A percentile compares a stretch with the other conserved stretches of the same genome.
Conservation (phyloP, 2,329 filamentous ascomycete species). For the Trichoderma sp. region DNA sequence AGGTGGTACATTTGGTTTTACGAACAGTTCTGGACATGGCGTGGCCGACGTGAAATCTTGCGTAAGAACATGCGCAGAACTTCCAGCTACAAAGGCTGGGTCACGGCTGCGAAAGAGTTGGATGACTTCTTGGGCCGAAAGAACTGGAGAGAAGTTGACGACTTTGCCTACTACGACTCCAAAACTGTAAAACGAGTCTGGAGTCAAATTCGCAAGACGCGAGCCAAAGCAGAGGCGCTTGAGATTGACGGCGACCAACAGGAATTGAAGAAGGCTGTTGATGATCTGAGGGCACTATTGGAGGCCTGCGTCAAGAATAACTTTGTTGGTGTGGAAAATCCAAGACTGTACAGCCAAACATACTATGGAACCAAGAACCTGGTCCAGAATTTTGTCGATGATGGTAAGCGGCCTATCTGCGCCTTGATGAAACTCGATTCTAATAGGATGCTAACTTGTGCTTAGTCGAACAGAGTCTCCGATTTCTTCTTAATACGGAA, state of each 20-base stretch:
- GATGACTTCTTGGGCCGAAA: constrained; percentile 80
- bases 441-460: neutral
- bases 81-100: constrained; percentile 79
- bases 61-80: constrained; percentile 69
- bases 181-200: constrained; percentile 76
- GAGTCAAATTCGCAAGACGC: constrained; percentile 67
- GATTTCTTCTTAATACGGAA: constrained; percentile 65
- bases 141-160: constrained; percentile 73
- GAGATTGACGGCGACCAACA: constrained; percentile 39
- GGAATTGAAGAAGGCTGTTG: constrained; percentile 53
- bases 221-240: constrained; percentile 57
- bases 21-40: constrained; percentile 88
- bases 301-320: constrained; percentile 97
- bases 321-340: constrained; percentile 92
- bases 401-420: constrained; percentile 48
- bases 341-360: constrained; percentile 91
- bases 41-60: constrained; percentile 70
- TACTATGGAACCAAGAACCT: constrained; percentile 97
- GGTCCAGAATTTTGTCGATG: constrained; percentile 86
- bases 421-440: too few species aligned
- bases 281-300: constrained; percentile 73
- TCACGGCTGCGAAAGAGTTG: constrained; percentile 71
- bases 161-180: constrained; percentile 83
- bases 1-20: constrained; percentile 88
- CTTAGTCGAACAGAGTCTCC: constrained; percentile 62